These are phyloP conservation scores for Vigna radiata DNA, from an alignment of 306 rosid species.

Conservation along the genomic window DNA sequence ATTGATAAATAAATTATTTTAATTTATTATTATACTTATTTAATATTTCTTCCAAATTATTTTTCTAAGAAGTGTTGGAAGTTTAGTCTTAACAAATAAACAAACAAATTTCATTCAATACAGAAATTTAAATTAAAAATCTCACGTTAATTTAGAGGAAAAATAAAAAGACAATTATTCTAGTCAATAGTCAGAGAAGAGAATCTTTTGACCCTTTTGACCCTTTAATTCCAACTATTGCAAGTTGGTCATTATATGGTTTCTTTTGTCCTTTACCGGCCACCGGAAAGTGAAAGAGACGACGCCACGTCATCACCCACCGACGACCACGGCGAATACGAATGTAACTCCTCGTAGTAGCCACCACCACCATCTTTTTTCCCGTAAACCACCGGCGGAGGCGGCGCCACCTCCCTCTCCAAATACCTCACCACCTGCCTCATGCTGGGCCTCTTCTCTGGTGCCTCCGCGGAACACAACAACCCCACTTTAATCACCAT, in stretches of 20 bases:
- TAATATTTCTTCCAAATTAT: too few relatives aligned
- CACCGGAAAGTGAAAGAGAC: slow-evolving; percentile 40
- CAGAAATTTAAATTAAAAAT: neutral
- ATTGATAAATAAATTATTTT: too few relatives aligned
- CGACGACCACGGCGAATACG: slow-evolving; percentile 50
- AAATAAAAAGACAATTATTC: neutral
- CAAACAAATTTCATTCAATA: neutral
- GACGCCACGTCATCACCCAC: slow-evolving; percentile 51
- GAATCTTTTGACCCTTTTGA: too few relatives aligned
- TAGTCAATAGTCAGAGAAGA: neutral
- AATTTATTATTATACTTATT: too few relatives aligned
- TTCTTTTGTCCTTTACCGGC: neutral
- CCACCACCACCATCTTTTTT: slow-evolving; percentile 30
- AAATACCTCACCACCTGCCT: slow-evolving; percentile 60
- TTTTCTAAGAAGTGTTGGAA: too few relatives aligned
- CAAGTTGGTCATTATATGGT: neutral
- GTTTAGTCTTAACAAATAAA: neutral
- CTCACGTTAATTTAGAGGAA: neutral
- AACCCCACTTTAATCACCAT: slow-evolving; percentile 58
- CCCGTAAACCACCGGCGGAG: neutral
- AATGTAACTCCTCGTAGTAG: slow-evolving; percentile 17
- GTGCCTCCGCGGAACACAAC: slow-evolving; percentile 56
- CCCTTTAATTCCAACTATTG: neutral
- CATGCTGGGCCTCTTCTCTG: slow-evolving; percentile 53
- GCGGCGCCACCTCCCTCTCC: slow-evolving; percentile 51